Base-by-base conservation (phyloP, 805 yeast species). In the Lachancea lanzarotensis region DNA sequence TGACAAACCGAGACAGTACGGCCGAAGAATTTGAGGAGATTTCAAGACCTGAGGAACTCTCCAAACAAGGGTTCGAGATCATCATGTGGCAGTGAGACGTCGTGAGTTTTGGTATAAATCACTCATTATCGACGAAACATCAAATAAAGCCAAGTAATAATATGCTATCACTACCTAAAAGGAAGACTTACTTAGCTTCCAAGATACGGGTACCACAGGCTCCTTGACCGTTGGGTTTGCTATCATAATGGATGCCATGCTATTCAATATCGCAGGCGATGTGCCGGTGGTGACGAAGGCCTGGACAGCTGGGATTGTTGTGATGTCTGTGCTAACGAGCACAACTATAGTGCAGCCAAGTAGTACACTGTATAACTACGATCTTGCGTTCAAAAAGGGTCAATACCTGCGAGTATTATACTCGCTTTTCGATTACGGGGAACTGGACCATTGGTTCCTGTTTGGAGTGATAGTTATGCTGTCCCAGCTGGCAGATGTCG, bases 211-310 rank as follows among this genome's bases (percentile, higher is more conserved):
- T 6, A 22, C 25, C 25, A 22, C 4, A 22, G 25, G 25, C 25
- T 22, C 25, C 4, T 4, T 8, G 25, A 22, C 25, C 25, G 4
- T 22, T 22, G 25, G 8, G 8, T 22, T 22, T 8, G 8, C 25
- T 22, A 6, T 8, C 8, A 22, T 22, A 11, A 62, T 61, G 66
- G 68, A 63, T 43, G 60, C 54, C 7, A 42, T 60, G 13, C 16
- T 60, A 25, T 36, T 59, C 16, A 56, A 62, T 46, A 30, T 61
- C 19, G 41, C 60, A 9, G 62, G 53, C 11, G 63, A 56, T 38
- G 47, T 60, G 3, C 77, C 77, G 0, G 63, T 67, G 2, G 70
- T 72, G 11, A 73, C 78, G 1, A 61, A 71, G 46, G 35, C 55
- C 1, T 69, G 70, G 63, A 50, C 64, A 2, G 20, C 63, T 0